Base-by-base conservation (phyloP, 768 basidiomycete genomes). In the Naganishia onofrii region DNA sequence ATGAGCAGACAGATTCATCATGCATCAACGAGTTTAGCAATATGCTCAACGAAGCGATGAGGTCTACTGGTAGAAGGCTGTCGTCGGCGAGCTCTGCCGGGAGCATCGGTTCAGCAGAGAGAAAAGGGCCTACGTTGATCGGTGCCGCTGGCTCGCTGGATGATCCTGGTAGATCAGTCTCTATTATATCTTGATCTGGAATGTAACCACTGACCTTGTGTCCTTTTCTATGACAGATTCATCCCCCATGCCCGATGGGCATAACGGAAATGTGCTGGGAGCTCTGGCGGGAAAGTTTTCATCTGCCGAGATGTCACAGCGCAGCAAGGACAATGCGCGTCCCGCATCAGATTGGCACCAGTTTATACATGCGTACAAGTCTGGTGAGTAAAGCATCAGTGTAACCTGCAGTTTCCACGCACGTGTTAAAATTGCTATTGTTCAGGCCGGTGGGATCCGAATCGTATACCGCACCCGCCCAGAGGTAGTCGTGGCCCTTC, bases 371-470 rank as follows among this genome's bases (percentile, higher is more conserved):
- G 73, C 77, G 3, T 80, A 80, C 58, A 69, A 34, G 17, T 57
- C 56, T 21, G 67, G 67, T 63, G 60, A 63, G 60, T 29, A 13
- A 26, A 19, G 31, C 9, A 12, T 46, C 10, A 19, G 3, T n/a
- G 19, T 3, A 15, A 23, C 15, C 4, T 13, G 15, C 23, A 29
- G 15, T 28, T 63, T 4, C 15, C 21, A 42, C 3, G 8, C 60
- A 23, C 4, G 42, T 28, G 19, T 8, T 8, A 21, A n/a, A 23
- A 1, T 21, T 42, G 46, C 26, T 21, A 4, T 1, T 71, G 74
- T 0, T 63, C 73, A 65, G 79, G 79, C 29, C 73, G 76, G 0
- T 80, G 78, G 66, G 79, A 80, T 68, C 68, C 68, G 7, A 58
- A 69, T 36, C 68, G 53, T 15, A 63, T 58, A 48, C 68, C 68